Conservation (phyloP, 805 yeast species). For the Cyberlindnera mississippiensis region DNA sequence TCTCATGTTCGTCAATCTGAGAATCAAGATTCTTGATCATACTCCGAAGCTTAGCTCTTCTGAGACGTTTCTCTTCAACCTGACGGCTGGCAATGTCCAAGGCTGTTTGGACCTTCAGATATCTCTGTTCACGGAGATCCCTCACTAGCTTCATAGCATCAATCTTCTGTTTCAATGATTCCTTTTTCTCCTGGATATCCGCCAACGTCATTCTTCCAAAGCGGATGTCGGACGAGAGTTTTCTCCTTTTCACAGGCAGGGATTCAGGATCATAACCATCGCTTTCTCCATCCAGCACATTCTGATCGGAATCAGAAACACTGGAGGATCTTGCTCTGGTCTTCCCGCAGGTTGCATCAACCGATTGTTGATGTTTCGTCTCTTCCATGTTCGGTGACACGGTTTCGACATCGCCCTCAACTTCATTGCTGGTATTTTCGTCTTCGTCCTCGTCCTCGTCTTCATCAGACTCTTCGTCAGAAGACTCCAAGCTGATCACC, state of each 20-base stretch:
- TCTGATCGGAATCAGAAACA: neutral
- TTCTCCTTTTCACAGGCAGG: constrained; percentile 6
- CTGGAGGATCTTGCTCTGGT: neutral
- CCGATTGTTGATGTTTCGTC: neutral
- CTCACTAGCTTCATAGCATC: neutral
- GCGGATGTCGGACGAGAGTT: constrained; percentile 2
- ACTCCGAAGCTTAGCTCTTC: neutral
- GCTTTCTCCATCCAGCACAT: neutral
- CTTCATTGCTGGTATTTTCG: constrained; percentile 2
- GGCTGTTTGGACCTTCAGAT: neutral
- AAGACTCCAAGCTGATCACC: constrained; percentile 23
- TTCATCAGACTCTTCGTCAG: constrained; percentile 19
- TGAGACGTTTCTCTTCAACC: neutral
- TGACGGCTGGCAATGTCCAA: neutral
- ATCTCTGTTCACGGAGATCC: neutral
- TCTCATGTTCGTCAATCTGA: neutral
- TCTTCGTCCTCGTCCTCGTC: constrained; percentile 6
- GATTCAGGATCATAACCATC: constrained; percentile 6
- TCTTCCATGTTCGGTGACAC: neutral
- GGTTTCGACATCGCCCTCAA: neutral
- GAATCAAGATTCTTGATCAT: constrained; percentile 1
- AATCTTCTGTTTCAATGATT: neutral
- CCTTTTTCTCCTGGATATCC: constrained; percentile 2
- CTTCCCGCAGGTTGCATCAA: neutral
- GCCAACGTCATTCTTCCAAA: constrained; percentile 2